A percentile compares a stretch with the other conserved stretches of the same genome.
phyloP scores from a whole-genome alignment of 2,329 filamentous ascomycete species.

The Arthrobotrys megalospora region DNA sequence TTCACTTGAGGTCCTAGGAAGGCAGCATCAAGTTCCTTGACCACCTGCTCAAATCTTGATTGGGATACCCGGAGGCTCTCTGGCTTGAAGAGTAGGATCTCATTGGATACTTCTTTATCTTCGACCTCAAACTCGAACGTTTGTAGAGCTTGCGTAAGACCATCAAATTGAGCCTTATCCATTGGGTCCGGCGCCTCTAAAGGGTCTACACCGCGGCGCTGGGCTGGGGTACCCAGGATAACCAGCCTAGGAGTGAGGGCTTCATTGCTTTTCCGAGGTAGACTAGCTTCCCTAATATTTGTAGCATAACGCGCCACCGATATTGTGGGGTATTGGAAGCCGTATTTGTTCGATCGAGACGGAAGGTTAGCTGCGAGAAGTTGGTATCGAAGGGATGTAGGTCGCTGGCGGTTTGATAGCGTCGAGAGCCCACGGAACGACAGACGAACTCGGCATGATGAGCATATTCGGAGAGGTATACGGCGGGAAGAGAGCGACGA shows the following conservation, averaged over 20 bases:
- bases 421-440: constrained; percentile 49
- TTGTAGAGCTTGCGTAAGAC: constrained; percentile 42
- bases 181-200: constrained; percentile 5
- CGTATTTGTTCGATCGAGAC: constrained; percentile 12
- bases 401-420: constrained; percentile 24
- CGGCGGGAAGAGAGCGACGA: constrained; percentile 33
- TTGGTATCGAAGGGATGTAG: constrained; percentile 47
- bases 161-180: constrained; percentile 43
- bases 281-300: neutral
- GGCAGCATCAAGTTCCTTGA: constrained; percentile 59
- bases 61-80: constrained; percentile 60
- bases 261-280: neutral
- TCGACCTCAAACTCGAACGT: constrained; percentile 57
- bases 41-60: constrained; percentile 62
- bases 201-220: constrained; percentile 15
- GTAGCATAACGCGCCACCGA: constrained; percentile 23
- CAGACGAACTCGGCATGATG: constrained; percentile 46
- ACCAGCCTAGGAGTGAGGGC: constrained; percentile 37
- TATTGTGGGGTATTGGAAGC: constrained; percentile 23
- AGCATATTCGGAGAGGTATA: constrained; percentile 52
- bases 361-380: constrained; percentile 43
- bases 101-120: constrained; percentile 60
- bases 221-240: constrained; percentile 34
- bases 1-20: constrained; percentile 62
- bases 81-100: constrained; percentile 62